phyloP scores from a whole-genome alignment of 768 basidiomycete genomes.

The Lactarius quietus region DNA sequence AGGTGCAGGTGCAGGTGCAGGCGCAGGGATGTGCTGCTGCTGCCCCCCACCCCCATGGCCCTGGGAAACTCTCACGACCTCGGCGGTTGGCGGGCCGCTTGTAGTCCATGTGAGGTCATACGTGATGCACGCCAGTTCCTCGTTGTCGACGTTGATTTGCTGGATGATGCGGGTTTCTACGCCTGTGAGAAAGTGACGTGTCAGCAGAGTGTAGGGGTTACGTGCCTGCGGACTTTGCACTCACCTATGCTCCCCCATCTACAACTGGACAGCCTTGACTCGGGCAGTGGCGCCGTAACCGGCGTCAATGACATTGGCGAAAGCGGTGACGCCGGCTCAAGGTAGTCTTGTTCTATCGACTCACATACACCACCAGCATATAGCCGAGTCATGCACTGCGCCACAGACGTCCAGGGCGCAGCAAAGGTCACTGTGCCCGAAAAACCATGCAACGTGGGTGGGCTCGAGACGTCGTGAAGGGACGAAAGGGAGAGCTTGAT shows the following conservation, averaged over 20 bases:
- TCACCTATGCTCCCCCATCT: slow-evolving; percentile 67
- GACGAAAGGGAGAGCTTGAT: slow-evolving; percentile 57
- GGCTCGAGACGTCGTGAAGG: slow-evolving; percentile 48
- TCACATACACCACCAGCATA: slow-evolving; percentile 50
- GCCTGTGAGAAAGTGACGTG: slow-evolving; percentile 34
- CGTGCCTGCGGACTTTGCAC: slow-evolving; percentile 31
- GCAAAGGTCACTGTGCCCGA: slow-evolving; percentile 54
- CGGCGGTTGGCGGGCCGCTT: slow-evolving; percentile 48
- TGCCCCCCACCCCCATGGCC: slow-evolving; percentile 32
- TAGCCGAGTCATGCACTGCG: slow-evolving; percentile 61
- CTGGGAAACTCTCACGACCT: slow-evolving; percentile 45
- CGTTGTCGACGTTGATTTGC: slow-evolving; percentile 63
- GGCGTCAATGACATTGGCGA: slow-evolving; percentile 24
- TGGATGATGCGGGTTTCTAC: slow-evolving; percentile 60
- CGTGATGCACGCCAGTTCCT: slow-evolving; percentile 57
- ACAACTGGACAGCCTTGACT: slow-evolving; percentile 61
- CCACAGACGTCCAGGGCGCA: slow-evolving; percentile 48
- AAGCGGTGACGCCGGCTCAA: slow-evolving; percentile 40
- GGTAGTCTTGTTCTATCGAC: slow-evolving; percentile 49
- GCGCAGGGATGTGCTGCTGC: slow-evolving; percentile 24
- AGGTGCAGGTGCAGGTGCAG: background rate
- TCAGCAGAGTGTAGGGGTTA: slow-evolving; percentile 13
- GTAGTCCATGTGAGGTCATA: slow-evolving; percentile 65
- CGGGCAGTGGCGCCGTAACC: slow-evolving; percentile 57
- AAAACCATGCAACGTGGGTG: slow-evolving; percentile 62